Percentiles rank a stretch among this genome's conserved stretches.
Evolutionary conservation across 768 basidiomycete species (phyloP).

Genomic region (Kwoniella heveanensis): DNA sequence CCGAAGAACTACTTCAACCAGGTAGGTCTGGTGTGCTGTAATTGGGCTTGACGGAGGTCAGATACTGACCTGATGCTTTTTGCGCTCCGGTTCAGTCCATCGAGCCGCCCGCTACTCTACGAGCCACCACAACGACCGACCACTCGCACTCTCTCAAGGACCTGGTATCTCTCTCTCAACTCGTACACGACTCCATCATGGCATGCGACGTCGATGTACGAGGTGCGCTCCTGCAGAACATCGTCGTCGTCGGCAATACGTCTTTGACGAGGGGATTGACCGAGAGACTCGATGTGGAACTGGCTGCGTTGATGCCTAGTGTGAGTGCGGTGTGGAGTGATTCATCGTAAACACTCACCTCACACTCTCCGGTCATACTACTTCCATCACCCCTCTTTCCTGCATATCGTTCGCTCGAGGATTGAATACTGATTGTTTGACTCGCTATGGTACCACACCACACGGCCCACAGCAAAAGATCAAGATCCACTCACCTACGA

Average conservation of each 20-base stretch:
- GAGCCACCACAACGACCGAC: slow-evolving; percentile 48
- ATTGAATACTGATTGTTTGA: too few relatives aligned
- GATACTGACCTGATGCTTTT: too few relatives aligned
- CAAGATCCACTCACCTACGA: slow-evolving; percentile 90
- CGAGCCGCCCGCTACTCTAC: slow-evolving; percentile 46
- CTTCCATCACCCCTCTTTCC: too few relatives aligned
- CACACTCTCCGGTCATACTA: too few relatives aligned
- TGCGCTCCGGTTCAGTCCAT: slow-evolving; percentile 36
- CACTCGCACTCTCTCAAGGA: slow-evolving; percentile 56
- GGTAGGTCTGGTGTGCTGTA: slow-evolving; percentile 27
- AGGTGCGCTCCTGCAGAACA: slow-evolving; percentile 83
- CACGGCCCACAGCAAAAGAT: slow-evolving; percentile 61
- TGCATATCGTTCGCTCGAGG: too few relatives aligned
- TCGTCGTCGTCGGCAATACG: slow-evolving; percentile 94
- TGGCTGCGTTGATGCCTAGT: slow-evolving; percentile 73
- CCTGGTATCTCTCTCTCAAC: slow-evolving; percentile 62
- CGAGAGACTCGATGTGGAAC: slow-evolving; percentile 77
- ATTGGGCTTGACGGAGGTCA: neutral
- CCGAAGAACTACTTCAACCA: slow-evolving; percentile 59
- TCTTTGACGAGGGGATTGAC: slow-evolving; percentile 81
- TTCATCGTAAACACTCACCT: too few relatives aligned
- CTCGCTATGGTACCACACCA: neutral
- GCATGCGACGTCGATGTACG: slow-evolving; percentile 90
- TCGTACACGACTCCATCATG: slow-evolving; percentile 76
- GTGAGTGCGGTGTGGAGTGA: slow-evolving; percentile 64